Conservation (phyloP, 192 early-diverging fungal species). For the Rhizophagus prolifer region DNA sequence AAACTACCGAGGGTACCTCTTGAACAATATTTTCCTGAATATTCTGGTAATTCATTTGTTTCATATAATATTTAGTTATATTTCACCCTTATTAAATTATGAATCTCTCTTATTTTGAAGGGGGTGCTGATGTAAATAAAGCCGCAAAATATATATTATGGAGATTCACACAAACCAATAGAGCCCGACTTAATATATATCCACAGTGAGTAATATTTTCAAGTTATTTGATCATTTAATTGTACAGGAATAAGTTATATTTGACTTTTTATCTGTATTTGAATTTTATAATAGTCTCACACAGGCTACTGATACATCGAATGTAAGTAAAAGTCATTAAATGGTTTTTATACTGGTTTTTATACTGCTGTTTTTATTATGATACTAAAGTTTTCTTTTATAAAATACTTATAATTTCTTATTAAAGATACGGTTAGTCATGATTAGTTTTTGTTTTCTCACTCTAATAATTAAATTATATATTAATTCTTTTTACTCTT, state of each 20-base stretch:
- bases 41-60: slow-evolving; percentile 47
- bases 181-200: slow-evolving; percentile 79
- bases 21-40: slow-evolving; percentile 86
- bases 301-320: slow-evolving; percentile 89
- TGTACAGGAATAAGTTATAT: neutral
- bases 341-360: neutral
- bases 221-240: neutral
- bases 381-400: neutral
- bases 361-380: neutral
- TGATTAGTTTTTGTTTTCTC: neutral
- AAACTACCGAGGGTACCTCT: slow-evolving; percentile 80
- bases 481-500: neutral
- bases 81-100: neutral
- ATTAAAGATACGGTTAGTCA: neutral
- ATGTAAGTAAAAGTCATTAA: slow-evolving; percentile 46
- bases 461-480: neutral
- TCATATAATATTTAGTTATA: neutral
- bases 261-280: slow-evolving; percentile 15
- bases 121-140: slow-evolving; percentile 75
- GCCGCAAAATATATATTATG: slow-evolving; percentile 87
- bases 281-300: slow-evolving; percentile 60
- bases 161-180: slow-evolving; percentile 84
- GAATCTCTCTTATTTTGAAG: slow-evolving; percentile 19
- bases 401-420: slow-evolving; percentile 5
- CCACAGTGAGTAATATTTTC: slow-evolving; percentile 58